These are phyloP conservation scores for Rhytidiadelphus loreus DNA, from an alignment of 225 moss, liverwort and hornwort genomes.

Conservation along the genomic window DNA sequence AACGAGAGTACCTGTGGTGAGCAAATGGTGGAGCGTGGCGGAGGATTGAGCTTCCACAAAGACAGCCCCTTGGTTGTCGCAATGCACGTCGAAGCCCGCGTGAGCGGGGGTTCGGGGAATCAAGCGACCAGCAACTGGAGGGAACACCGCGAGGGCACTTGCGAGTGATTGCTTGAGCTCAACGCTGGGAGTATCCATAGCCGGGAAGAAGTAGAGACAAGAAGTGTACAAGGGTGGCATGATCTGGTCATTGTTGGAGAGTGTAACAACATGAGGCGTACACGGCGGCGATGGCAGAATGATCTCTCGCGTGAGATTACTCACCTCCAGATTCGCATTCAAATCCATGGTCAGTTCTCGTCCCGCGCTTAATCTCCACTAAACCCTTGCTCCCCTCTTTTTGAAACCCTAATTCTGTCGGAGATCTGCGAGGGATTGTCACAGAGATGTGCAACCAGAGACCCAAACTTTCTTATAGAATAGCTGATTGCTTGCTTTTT, in stretches of 20 bases:
- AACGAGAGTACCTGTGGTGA: background rate
- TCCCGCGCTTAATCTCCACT: background rate
- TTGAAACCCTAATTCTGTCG: background rate
- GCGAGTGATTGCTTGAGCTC: slow-evolving; percentile 9
- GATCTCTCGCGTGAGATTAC: background rate
- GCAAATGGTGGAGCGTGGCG: background rate
- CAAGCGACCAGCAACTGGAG: slow-evolving; percentile 10
- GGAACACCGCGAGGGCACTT: slow-evolving; percentile 2
- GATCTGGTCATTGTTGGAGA: slow-evolving; percentile 19
- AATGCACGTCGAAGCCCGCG: slow-evolving; percentile 6
- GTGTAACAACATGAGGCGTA: background rate
- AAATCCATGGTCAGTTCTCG: background rate
- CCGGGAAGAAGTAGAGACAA: slow-evolving; percentile 14
- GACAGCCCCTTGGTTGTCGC: slow-evolving; percentile 23
- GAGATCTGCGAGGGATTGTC: background rate
- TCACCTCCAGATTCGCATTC: background rate
- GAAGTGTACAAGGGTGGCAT: slow-evolving; percentile 16
- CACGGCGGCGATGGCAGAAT: background rate
- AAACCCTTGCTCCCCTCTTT: background rate
- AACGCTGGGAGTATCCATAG: background rate
- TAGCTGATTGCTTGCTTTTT: background rate
- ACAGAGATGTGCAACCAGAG: background rate
- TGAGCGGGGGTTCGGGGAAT: background rate
- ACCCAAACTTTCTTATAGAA: background rate
- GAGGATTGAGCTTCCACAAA: slow-evolving; percentile 6